A percentile compares a stretch with the other conserved stretches of the same genome.
These are phyloP conservation scores for Schwanniomyces yamadae DNA, from an alignment of 805 yeast genomes.

Conservation along the genomic window DNA sequence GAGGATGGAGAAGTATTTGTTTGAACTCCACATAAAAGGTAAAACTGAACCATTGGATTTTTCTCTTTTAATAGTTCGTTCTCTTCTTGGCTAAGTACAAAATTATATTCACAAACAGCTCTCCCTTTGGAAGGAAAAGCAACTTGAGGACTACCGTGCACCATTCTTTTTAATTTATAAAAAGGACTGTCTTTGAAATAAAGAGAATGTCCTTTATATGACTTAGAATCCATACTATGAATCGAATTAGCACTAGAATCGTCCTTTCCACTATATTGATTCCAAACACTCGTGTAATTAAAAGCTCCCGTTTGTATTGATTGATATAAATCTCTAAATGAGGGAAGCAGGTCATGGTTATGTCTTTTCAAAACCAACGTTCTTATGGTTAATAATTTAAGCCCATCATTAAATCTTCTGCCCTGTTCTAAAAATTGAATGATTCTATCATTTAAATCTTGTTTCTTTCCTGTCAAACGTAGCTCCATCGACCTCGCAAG, in stretches of 20 bases:
- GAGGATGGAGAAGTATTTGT: conserved; percentile 18
- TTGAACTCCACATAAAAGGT: conserved; percentile 53
- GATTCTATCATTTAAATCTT: conserved; percentile 57
- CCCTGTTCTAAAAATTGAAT: conserved; percentile 45
- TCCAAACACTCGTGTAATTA: conserved; percentile 5
- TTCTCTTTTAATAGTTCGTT: conserved; percentile 25
- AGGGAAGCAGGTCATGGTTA: conserved; percentile 36
- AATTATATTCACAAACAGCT: conserved; percentile 30
- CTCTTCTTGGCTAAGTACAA: conserved; percentile 47
- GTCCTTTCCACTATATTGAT: conserved; percentile 5
- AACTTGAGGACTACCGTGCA: conserved; percentile 49
- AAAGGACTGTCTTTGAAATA: conserved; percentile 58
- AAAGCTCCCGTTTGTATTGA: conserved; percentile 30
- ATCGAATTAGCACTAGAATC: conserved; percentile 4
- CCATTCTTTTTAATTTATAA: conserved; percentile 45
- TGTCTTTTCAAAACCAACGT: conserved; percentile 41
- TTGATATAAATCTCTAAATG: conserved; percentile 26
- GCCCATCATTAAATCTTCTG: conserved; percentile 34
- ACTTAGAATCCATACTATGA: conserved; percentile 9
- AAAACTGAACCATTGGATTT: conserved; percentile 33
- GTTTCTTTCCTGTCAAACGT: conserved; percentile 57
- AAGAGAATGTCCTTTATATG: conserved; percentile 37
- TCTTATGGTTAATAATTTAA: conserved; percentile 45
- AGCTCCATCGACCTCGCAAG: conserved; percentile 51
- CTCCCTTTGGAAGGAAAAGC: conserved; percentile 48